phyloP scores from a whole-genome alignment of 768 basidiomycete species.

The Suillus clintonianus region DNA sequence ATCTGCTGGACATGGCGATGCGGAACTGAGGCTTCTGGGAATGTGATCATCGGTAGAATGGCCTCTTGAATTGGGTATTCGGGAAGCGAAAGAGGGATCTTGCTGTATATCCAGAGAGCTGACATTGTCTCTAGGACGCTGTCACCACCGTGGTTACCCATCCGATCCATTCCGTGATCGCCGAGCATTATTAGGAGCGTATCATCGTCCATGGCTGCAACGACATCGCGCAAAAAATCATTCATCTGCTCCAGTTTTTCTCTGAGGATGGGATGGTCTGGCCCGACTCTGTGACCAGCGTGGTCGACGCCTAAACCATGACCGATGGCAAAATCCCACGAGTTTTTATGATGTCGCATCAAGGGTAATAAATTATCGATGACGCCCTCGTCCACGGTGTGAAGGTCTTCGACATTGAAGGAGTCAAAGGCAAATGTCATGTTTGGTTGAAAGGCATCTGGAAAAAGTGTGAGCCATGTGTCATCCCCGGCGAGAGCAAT shows the following conservation, averaged over 20 bases:
- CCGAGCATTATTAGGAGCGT: conserved; percentile 91
- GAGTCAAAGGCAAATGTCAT: conserved; percentile 89
- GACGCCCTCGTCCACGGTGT: conserved; percentile 93
- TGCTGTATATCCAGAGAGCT: conserved; percentile 92
- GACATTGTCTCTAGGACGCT: conserved; percentile 81
- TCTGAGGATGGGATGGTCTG: conserved; percentile 83
- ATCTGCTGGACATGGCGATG: conserved; percentile 86
- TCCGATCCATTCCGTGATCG: conserved; percentile 95
- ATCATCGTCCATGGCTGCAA: conserved; percentile 73
- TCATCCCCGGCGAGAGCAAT: conserved; percentile 95
- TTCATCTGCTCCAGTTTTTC: conserved; percentile 90
- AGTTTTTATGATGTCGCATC: conserved; percentile 43
- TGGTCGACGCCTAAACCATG: conserved; percentile 97
- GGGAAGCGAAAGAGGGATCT: conserved; percentile 51
- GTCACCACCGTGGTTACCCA: conserved; percentile 96
- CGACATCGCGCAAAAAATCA: conserved; percentile 67
- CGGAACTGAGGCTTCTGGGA: conserved; percentile 54
- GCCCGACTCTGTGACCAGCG: conserved; percentile 92
- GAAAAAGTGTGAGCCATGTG: conserved; percentile 93
- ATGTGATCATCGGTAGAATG: conserved; percentile 57
- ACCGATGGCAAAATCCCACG: conserved; percentile 88
- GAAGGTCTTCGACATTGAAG: conserved; percentile 97
- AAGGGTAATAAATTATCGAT: conserved; percentile 81
- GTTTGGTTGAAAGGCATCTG: conserved; percentile 66
- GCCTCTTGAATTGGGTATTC: conserved; percentile 42